Percentiles rank a stretch among this genome's conserved stretches.
These are phyloP conservation scores for Arthrinium phaeospermum DNA, from an alignment of 2,329 filamentous ascomycete species.

Conservation along the genomic window DNA sequence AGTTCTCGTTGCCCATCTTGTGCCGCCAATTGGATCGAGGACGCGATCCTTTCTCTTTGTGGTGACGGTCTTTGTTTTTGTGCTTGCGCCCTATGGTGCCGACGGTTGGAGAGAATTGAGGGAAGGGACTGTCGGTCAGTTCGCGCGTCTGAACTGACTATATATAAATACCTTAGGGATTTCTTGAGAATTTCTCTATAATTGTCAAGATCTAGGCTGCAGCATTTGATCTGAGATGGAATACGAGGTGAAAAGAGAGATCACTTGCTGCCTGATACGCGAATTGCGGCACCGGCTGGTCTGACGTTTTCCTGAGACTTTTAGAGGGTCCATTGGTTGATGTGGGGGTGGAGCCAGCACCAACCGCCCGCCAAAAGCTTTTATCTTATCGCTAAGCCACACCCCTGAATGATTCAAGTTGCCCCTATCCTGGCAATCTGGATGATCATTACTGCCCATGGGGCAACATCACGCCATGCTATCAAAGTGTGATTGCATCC, in stretches of 20 bases:
- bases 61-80: conserved; percentile 19
- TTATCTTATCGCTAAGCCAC: conserved; percentile 15
- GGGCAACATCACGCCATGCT: neutral
- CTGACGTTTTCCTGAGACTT: conserved; percentile 3
- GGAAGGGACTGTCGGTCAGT: neutral
- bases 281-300: conserved; percentile 1
- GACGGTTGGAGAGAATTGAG: neutral
- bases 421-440: neutral
- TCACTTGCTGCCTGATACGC: neutral
- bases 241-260: neutral
- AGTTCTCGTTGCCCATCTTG: conserved; percentile 89
- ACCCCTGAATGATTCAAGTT: neutral
- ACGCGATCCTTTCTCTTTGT: conserved; percentile 23
- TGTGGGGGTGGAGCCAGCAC: conserved; percentile 1
- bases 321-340: neutral
- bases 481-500: neutral
- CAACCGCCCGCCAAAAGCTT: neutral
- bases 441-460: neutral
- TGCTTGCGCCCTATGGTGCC: conserved; percentile 23
- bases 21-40: conserved; percentile 33
- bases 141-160: neutral
- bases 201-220: neutral
- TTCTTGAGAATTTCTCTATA: neutral
- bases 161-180: neutral
- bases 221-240: neutral